Evolutionary conservation across 2,329 filamentous ascomycete genomes (phyloP).

Genomic region (Penicillium thymicola): DNA sequence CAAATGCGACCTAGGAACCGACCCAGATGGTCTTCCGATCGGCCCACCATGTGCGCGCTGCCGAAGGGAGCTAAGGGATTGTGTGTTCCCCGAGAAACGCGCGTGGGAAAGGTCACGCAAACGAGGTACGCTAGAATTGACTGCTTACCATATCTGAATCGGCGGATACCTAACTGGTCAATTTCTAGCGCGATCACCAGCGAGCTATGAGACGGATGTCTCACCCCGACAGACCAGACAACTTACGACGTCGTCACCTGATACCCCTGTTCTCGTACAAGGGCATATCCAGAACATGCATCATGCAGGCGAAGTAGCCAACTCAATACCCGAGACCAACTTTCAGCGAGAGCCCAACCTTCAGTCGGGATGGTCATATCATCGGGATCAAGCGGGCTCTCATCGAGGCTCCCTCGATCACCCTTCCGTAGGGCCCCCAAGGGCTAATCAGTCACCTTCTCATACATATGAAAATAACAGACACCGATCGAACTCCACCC

Average conservation of each 20-base stretch:
- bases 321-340: not conserved
- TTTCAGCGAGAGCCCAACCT: not conserved
- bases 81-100: conserved; percentile 46
- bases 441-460: conserved; percentile 5
- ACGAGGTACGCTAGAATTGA: conserved; percentile 25
- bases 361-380: conserved; percentile 2
- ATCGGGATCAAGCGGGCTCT: conserved; percentile 6
- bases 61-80: conserved; percentile 50
- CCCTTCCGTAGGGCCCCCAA: not conserved
- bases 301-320: not conserved
- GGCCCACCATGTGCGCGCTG: conserved; percentile 49
- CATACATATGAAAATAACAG: conserved; percentile 18
- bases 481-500: conserved; percentile 28
- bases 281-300: not conserved
- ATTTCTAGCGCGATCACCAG: conserved; percentile 16
- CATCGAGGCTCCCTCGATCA: conserved; percentile 7
- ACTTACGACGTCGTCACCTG: not conserved
- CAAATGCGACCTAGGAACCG: conserved; percentile 48
- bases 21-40: conserved; percentile 38
- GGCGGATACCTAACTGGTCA: conserved; percentile 9
- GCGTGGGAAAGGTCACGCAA: conserved; percentile 41
- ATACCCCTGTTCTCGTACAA: not conserved
- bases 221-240: conserved; percentile 2
- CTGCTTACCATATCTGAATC: not conserved
- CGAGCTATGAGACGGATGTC: conserved; percentile 6